These are phyloP conservation scores for Didymella sp. DNA, from an alignment of 2,329 filamentous ascomycete species.

Conservation along the genomic window DNA sequence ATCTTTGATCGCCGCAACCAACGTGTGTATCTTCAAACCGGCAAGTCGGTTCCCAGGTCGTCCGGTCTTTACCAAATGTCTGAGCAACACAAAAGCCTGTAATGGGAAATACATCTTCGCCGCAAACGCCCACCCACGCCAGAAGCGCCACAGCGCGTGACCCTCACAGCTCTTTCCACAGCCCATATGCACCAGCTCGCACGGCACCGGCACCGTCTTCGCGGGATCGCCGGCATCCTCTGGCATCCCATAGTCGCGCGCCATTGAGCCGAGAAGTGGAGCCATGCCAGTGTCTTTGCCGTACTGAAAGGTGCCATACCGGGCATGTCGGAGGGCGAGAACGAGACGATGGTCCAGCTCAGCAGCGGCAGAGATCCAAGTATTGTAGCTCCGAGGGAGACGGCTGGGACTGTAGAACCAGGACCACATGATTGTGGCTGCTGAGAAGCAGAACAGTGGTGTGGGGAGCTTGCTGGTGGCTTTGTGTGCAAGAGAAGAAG, in stretches of 20 bases:
- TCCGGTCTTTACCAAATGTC: constrained; percentile 16
- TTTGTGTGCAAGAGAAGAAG: constrained; percentile 1
- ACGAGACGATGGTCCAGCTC: constrained; percentile 77
- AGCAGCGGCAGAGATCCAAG: constrained; percentile 81
- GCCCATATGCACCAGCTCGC: constrained; percentile 84
- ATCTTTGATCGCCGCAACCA: constrained; percentile 62
- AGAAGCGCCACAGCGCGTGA: constrained; percentile 73
- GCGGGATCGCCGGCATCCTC: constrained; percentile 75
- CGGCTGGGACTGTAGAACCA: constrained; percentile 80
- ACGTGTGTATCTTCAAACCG: constrained; percentile 34
- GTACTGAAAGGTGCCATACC: constrained; percentile 70
- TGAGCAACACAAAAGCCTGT: constrained; percentile 58
- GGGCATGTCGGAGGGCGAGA: constrained; percentile 72
- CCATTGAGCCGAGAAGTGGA: constrained; percentile 73
- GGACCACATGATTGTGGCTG: constrained; percentile 83
- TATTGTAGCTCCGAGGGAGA: constrained; percentile 76
- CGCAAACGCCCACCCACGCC: constrained; percentile 73
- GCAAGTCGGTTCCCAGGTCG: constrained; percentile 28
- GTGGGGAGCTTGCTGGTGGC: constrained; percentile 65
- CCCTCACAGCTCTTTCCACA: constrained; percentile 75
- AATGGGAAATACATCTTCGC: constrained; percentile 79
- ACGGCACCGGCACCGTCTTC: constrained; percentile 74
- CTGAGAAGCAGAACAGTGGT: constrained; percentile 73
- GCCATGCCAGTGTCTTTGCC: constrained; percentile 75
- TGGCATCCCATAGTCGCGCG: constrained; percentile 72